Evolutionary conservation across 108 stramenopile genomes (phyloP).

Genomic region (Cyclotella kingstonii): DNA sequence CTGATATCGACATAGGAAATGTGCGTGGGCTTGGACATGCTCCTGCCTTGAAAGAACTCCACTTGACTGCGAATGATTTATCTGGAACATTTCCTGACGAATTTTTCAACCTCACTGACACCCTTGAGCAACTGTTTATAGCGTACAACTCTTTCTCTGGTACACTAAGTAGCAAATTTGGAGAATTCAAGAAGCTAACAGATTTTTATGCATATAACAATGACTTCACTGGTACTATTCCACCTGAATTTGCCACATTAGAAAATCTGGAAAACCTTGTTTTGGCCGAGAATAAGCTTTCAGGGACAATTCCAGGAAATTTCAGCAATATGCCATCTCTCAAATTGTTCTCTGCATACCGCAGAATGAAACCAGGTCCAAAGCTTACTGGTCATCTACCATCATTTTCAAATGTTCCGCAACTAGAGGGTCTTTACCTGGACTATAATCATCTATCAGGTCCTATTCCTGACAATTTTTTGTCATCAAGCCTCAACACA

Average conservation of each 20-base stretch:
- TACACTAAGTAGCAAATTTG: constrained; percentile 51
- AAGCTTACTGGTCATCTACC: constrained; percentile 60
- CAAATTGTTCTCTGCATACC: constrained; percentile 41
- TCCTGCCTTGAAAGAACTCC: constrained; percentile 46
- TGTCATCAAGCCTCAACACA: constrained; percentile 37
- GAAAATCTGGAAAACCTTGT: constrained; percentile 44
- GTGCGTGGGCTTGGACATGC: constrained; percentile 52
- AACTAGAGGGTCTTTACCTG: constrained; percentile 59
- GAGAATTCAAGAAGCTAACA: constrained; percentile 50
- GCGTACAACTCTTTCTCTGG: constrained; percentile 65
- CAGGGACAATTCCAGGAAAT: constrained; percentile 56
- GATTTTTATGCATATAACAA: constrained; percentile 44
- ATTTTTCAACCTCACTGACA: constrained; percentile 46
- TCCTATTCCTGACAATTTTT: constrained; percentile 31
- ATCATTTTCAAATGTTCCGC: constrained; percentile 52
- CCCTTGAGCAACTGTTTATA: constrained; percentile 45
- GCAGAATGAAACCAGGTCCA: constrained; percentile 33
- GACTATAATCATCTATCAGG: constrained; percentile 57
- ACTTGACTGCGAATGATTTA: constrained; percentile 45
- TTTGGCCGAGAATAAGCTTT: constrained; percentile 53
- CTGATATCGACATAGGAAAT: constrained; percentile 41
- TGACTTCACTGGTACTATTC: constrained; percentile 59
- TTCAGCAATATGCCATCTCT: constrained; percentile 53
- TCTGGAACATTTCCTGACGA: constrained; percentile 51
- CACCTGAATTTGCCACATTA: constrained; percentile 45